Conservation (phyloP, 345 rosid genomes). For the Durio zibethinus region DNA sequence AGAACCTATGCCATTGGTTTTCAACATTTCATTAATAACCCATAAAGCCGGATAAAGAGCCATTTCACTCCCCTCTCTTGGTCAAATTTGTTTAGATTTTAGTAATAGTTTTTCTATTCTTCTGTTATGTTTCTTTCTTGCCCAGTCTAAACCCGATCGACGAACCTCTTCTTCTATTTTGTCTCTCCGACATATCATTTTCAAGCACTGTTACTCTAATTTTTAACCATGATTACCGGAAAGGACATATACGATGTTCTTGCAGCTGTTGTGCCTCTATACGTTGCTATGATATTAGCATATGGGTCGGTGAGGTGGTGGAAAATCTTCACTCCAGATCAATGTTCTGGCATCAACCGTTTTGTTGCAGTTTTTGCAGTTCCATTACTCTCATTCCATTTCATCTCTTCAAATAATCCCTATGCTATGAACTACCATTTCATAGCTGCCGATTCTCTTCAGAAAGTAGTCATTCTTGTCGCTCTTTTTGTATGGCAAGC, state of each 20-base stretch:
- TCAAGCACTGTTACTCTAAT: background rate
- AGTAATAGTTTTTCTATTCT: no score
- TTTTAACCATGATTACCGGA: conserved; percentile 57
- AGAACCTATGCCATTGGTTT: no score
- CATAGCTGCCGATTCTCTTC: conserved; percentile 80
- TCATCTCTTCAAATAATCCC: conserved; percentile 70
- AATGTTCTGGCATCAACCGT: conserved; percentile 84
- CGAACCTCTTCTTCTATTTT: background rate
- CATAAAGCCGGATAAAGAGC: background rate
- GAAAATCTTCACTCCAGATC: conserved; percentile 83
- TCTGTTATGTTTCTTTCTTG: background rate
- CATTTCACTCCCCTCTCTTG: background rate
- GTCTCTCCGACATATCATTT: background rate
- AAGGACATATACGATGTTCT: conserved; percentile 77
- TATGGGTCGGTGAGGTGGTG: conserved; percentile 92
- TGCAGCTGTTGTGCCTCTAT: conserved; percentile 75
- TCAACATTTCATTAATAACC: background rate
- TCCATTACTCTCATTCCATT: conserved; percentile 79
- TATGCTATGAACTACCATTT: conserved; percentile 80
- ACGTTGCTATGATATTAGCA: conserved; percentile 81
- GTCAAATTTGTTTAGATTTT: background rate
- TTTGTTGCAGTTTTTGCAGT: conserved; percentile 86
- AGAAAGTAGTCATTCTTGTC: conserved; percentile 59
- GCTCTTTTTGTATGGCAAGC: conserved; percentile 74
- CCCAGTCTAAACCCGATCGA: no score